Base-by-base conservation (phyloP, 2,329 filamentous ascomycete genomes). In the Cercospora sojina region DNA sequence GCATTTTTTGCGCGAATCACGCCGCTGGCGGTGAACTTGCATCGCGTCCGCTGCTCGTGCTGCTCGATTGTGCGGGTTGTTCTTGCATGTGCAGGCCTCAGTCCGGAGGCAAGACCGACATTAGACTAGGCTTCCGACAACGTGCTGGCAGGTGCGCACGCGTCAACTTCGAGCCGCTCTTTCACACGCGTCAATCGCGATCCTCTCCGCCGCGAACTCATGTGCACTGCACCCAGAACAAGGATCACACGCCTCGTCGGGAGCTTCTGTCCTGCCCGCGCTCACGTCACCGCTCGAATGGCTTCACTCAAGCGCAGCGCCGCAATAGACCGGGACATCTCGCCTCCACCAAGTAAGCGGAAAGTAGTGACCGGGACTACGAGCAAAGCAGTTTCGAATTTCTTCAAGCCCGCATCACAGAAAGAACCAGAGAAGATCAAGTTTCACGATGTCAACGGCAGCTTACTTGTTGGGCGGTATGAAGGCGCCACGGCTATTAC, bases 371-470 rank as follows among this genome's bases (percentile, higher is more conserved):
- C 84, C 3, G 83, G 82, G 5, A 84, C 84, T 4, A 87, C 83
- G 35, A 86, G 88, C 77, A 87, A 80, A 67, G 87, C 90, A 1
- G 87, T 96, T 1, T 86, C 91, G 20, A 92, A 86, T 62, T 98
- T 98, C 82, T 98, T 98, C 79, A 96, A 89, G 0, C 93, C 93
- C 0, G 77, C 85, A 0, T 97, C 93, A 0, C 87, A 97, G 77
- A 97, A 96, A 77, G 88, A 90, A 32, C 91, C 91, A 13, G 89
- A 93, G 59, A 87, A 86, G 65, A 87, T 91, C 59, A 82, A 79
- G 9, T 98, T 95, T 92, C 79, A 83, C 8, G 77, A 84, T 78
- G 83, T 83, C 79, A 90, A 86, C 77, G 89, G 82, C 76, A 90
- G 90, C 3, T 82, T 97, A 23, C 84, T 98, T 5, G 85, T 95